phyloP scores from a whole-genome alignment of 116 monocot species.

The Papilionanthe hybrid region DNA sequence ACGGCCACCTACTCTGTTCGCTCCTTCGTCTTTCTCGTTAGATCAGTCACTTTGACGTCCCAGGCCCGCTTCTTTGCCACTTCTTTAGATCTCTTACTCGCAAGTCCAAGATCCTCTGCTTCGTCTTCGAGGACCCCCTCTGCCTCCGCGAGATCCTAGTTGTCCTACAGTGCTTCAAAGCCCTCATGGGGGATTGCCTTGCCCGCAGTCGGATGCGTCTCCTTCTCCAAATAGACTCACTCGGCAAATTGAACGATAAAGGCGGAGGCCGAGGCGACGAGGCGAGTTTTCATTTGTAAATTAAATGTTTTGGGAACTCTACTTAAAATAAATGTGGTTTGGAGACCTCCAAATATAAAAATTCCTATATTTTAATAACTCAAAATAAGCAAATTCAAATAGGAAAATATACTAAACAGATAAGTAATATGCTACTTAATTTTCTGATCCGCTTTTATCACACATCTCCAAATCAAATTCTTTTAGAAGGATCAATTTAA shows the following conservation, averaged over 20 bases:
- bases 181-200: constrained; percentile 31
- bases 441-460: too few relatives aligned
- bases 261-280: too few relatives aligned
- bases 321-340: too few relatives aligned
- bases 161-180: constrained; percentile 38
- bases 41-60: constrained; percentile 17
- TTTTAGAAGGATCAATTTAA: too few relatives aligned
- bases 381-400: too few relatives aligned
- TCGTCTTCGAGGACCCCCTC: constrained; percentile 45
- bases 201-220: constrained; percentile 43
- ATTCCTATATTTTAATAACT: too few relatives aligned
- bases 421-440: too few relatives aligned
- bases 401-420: too few relatives aligned
- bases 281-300: too few relatives aligned
- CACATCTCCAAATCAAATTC: too few relatives aligned
- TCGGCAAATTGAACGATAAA: constrained; percentile 10
- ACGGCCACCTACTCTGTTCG: constrained; percentile 17
- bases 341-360: too few relatives aligned
- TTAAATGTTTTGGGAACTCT: too few relatives aligned
- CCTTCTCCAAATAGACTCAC: constrained; percentile 24
- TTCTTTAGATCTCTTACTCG: constrained; percentile 19
- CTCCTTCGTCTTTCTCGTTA: constrained; percentile 34
- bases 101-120: constrained; percentile 23
- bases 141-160: constrained; percentile 43
- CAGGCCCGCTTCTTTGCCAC: not conserved